A percentile compares a stretch with the other conserved stretches of the same genome.
These are phyloP conservation scores for Apophysomyces trapeziformis DNA, from an alignment of 371 early-diverging fungal species.

Conservation along the genomic window DNA sequence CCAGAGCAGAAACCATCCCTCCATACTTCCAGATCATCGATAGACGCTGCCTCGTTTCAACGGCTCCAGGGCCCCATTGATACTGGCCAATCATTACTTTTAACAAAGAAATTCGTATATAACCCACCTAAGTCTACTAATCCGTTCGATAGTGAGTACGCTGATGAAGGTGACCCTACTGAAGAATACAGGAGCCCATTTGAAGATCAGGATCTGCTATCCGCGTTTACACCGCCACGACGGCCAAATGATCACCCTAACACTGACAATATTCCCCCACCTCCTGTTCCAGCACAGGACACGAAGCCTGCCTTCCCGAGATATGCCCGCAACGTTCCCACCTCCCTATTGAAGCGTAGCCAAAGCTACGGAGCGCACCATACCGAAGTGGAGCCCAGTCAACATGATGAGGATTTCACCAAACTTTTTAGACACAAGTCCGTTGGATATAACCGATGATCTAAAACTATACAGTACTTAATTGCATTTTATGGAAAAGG, in stretches of 20 bases:
- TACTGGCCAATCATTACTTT: constrained; percentile 40
- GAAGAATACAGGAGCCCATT: constrained; percentile 13
- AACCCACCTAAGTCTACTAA: constrained; percentile 35
- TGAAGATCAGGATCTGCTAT: constrained; percentile 12
- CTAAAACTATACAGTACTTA: no score
- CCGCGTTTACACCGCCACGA: neutral
- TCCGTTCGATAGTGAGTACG: constrained; percentile 23
- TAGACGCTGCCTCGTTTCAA: constrained; percentile 32
- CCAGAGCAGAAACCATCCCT: constrained; percentile 27
- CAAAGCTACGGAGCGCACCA: constrained; percentile 26
- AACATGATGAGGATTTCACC: neutral
- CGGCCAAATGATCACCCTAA: constrained; percentile 35
- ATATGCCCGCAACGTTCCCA: constrained; percentile 36
- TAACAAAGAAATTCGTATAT: constrained; percentile 48
- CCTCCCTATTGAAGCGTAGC: constrained; percentile 28
- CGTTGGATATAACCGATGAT: neutral
- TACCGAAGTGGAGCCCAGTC: neutral
- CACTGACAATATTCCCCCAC: constrained; percentile 35
- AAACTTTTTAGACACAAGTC: constrained; percentile 9
- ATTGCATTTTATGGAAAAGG: no score
- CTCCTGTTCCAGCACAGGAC: constrained; percentile 47
- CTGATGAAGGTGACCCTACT: constrained; percentile 13
- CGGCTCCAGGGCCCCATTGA: constrained; percentile 26
- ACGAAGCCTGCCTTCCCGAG: constrained; percentile 47
- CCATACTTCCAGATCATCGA: constrained; percentile 32